These are phyloP conservation scores for Trichoderma arundinaceum DNA, from an alignment of 2,329 filamentous ascomycete species.

Conservation along the genomic window DNA sequence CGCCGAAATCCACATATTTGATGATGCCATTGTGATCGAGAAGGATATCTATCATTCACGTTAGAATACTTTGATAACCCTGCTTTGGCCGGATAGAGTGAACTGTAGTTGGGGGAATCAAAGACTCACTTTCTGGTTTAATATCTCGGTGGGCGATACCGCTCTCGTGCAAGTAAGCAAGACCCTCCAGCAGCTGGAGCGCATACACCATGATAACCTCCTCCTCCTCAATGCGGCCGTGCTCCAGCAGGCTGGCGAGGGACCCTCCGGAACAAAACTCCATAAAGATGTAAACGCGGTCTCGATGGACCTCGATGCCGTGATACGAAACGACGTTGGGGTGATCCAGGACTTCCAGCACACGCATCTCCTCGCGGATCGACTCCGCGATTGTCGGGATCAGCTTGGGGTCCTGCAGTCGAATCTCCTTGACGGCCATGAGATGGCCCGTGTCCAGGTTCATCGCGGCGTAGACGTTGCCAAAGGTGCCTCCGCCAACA, in stretches of 20 bases:
- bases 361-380: constrained; percentile 96
- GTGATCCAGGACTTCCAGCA: constrained; percentile 92
- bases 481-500: constrained; percentile 95
- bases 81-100: neutral
- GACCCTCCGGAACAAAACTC: constrained; percentile 98
- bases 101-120: neutral
- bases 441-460: constrained; percentile 94
- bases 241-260: constrained; percentile 85
- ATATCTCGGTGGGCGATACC: constrained; percentile 96
- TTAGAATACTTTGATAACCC: constrained; percentile 32
- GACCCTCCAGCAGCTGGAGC: constrained; percentile 88
- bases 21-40: constrained; percentile 98
- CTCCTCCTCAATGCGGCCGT: constrained; percentile 96
- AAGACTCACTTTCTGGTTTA: constrained; percentile 90
- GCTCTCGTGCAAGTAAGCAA: constrained; percentile 90
- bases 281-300: constrained; percentile 99
- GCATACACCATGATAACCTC: constrained; percentile 97
- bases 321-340: constrained; percentile 98
- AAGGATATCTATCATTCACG: constrained; percentile 72
- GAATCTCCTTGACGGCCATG: constrained; percentile 99
- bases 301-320: constrained; percentile 95
- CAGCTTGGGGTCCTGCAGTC: constrained; percentile 92
- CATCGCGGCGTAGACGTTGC: constrained; percentile 96
- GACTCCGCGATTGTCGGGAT: constrained; percentile 93
- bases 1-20: constrained; percentile 98